Evolutionary conservation across 2,329 filamentous ascomycete genomes (phyloP), one percentile per base, ranked within the genome.

Genomic region (Periconia digitata): DNA sequence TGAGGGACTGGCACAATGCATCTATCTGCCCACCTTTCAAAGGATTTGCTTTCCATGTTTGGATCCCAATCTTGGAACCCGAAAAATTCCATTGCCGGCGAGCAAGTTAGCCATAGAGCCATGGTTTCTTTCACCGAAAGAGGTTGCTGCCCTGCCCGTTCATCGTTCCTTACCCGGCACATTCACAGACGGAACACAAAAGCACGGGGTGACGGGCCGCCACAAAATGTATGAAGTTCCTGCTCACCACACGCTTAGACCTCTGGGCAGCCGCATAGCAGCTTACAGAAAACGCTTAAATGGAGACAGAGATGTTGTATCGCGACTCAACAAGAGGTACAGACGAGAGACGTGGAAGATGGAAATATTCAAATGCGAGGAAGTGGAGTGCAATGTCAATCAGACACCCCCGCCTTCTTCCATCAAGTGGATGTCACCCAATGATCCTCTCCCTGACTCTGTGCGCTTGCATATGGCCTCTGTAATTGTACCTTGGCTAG

Each of bases 21-120:
- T 50, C 38, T 46, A 50, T 35, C 43, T 50, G 23, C 44, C 48
- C 43, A 44, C 43, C 44, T 50, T 42, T 43, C 43, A 46, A 46
- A 42, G 47, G 46, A 38, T 38, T 50, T 50, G 47, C 47, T 46
- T 50, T 44, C 7, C 5, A n/a, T 50, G 43, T 50, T 17, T 36
- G 18, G 16, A 32, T 34, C 34, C 24, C 40, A 10, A 17, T n/a
- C n/a, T n/a, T n/a, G n/a, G n/a, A n/a, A n/a, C n/a, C n/a, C n/a
- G n/a, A n/a, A n/a, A n/a, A n/a, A n/a, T n/a, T n/a, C n/a, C n/a
- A n/a, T n/a, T 21, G 8, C 12, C 12, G 16, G 16, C 18, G n/a
- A 8, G 29, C n/a, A 8, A 8, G n/a, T 32, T 32, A 32, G 29
- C n/a, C n/a, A 8, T n/a, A n/a, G n/a, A 8, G n/a, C 29, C n/a